phyloP scores from a whole-genome alignment of 768 basidiomycete species.

The Rossbeevera mucosa region DNA sequence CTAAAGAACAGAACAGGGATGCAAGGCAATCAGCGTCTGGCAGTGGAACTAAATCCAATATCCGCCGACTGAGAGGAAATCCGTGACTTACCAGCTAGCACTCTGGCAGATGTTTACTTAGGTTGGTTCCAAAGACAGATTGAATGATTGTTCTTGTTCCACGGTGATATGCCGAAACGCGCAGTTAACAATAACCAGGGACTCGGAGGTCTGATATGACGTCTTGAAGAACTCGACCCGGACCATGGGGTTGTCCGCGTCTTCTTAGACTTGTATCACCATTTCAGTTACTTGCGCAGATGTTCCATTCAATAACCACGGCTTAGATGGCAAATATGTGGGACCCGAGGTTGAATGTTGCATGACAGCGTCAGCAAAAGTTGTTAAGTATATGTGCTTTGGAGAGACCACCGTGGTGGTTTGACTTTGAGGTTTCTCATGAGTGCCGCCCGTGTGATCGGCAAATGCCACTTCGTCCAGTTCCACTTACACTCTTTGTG shows the following conservation, averaged over 20 bases:
- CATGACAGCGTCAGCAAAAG: not conserved
- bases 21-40: not conserved
- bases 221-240: not conserved
- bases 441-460: not conserved
- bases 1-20: not conserved
- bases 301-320: not conserved
- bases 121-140: not conserved
- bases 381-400: too few species aligned
- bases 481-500: not conserved
- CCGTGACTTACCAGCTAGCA: not conserved
- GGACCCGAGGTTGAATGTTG: not conserved
- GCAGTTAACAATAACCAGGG: not conserved
- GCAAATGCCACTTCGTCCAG: not conserved
- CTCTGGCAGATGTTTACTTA: not conserved
- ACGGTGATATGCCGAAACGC: not conserved
- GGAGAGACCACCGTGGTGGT: not conserved
- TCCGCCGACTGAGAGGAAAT: not conserved
- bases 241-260: too few species aligned
- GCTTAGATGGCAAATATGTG: not conserved
- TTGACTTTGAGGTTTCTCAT: not conserved
- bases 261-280: not conserved
- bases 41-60: not conserved
- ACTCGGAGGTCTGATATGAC: not conserved
- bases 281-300: not conserved
- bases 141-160: not conserved